Evolutionary conservation across 129 eudicot species (phyloP).

Genomic region (Arctium minus): DNA sequence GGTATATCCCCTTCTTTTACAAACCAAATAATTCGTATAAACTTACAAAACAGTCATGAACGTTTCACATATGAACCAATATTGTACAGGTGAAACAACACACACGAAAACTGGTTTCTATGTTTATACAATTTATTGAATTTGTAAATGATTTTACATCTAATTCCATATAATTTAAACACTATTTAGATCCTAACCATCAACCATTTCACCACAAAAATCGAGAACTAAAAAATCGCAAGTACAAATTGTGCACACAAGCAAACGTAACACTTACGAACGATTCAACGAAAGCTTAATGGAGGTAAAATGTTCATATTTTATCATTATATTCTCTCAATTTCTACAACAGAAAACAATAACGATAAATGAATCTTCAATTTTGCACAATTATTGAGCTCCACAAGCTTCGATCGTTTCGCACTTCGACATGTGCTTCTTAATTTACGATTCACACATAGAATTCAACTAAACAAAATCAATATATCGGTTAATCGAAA

Average conservation of each 20-base stretch:
- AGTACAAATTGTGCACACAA: neutral
- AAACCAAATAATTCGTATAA: neutral
- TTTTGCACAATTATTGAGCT: slow-evolving; percentile 49
- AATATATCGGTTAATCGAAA: neutral
- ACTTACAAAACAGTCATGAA: neutral
- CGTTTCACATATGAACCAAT: neutral
- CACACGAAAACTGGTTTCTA: neutral
- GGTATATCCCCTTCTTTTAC: neutral
- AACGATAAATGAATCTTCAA: slow-evolving; percentile 10
- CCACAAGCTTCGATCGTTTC: slow-evolving; percentile 21
- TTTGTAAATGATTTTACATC: neutral
- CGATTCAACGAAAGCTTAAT: neutral
- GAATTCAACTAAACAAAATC: neutral
- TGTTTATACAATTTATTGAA: too few relatives aligned
- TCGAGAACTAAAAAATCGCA: neutral
- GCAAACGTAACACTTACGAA: neutral
- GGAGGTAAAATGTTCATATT: neutral
- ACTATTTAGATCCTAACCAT: neutral
- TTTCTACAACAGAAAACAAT: slow-evolving; percentile 10
- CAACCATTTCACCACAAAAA: neutral
- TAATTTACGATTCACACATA: neutral
- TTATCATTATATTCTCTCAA: neutral
- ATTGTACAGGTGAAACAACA: neutral
- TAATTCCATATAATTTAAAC: neutral
- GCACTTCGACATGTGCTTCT: slow-evolving; percentile 49